Evolutionary conservation across 345 rosid species (phyloP), one percentile per base, ranked within the genome.

Genomic region (Eucalyptus coolabah): DNA sequence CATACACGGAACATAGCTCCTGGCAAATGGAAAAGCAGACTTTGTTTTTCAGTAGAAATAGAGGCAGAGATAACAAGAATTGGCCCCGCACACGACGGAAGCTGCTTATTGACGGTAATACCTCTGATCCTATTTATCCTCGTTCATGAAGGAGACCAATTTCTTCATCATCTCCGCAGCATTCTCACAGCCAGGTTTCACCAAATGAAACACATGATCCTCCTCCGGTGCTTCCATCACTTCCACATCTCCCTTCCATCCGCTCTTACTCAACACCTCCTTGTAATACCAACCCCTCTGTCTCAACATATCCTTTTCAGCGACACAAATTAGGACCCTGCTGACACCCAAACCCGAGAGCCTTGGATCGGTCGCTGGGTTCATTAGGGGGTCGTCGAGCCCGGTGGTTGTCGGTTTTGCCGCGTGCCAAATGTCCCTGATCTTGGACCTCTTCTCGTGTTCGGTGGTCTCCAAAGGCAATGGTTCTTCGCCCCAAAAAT

Each of bases 141-240:
- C 51, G 24, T 89, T 86, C 37, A 89, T 67, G 88, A 94, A 93
- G 19, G 91, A 91, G 59, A 59, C 91, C 24, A 94, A 21, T 60
- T 34, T 88, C 37, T 90, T 69, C 88, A 92, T 30, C 89, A 94
- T 54, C 56, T 63, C 83, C 34, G 40, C 54, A 50, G 94, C 92
- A 30, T 86, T 90, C 6, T 91, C 93, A n/a, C 86, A 77, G 30
- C 9, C 24, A 5, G 93, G 92, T 12, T 93, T 89, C 12, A 53
- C 5, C 86, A 93, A 86, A 37, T 93, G 96, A 42, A 94, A 94
- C 30, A 88, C 93, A 86, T 93, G 95, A 4, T 90, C 91, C 86
- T 93, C 92, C 16, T 90, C 93, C 51, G 90, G 65, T 2, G 91
- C 44, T 89, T 94, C 94, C 87, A 86, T 50, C 30, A 91, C 60